Conservation (phyloP, 2,329 filamentous ascomycete species). For the Calonectria pauciramosa region DNA sequence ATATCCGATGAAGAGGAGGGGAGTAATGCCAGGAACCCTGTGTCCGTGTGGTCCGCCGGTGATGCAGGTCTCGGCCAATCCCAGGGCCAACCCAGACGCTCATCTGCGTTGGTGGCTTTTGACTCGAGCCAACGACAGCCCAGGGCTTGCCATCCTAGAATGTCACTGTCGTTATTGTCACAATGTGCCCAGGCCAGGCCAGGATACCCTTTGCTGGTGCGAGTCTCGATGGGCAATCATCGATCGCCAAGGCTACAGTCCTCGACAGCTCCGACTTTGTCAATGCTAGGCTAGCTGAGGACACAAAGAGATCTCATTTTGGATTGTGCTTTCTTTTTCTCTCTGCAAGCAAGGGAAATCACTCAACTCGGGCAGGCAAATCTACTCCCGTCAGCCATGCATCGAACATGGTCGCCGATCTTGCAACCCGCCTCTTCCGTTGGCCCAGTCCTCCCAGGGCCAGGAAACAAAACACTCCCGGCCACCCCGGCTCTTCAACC, state of each 20-base stretch:
- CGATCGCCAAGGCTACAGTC: background rate
- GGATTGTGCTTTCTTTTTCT: background rate
- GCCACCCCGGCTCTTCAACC: conserved; percentile 1
- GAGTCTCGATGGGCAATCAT: conserved; percentile 15
- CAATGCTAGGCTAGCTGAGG: background rate
- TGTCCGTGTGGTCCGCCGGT: conserved; percentile 23
- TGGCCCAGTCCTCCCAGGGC: background rate
- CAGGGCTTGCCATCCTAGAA: conserved; percentile 19
- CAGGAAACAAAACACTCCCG: background rate
- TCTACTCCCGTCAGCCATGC: background rate
- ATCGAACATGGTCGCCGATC: conserved; percentile 22
- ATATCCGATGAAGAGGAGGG: conserved; percentile 11
- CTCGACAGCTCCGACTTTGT: background rate
- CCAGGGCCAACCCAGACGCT: conserved; percentile 39
- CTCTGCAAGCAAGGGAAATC: background rate
- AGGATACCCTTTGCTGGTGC: conserved; percentile 1
- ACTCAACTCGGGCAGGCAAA: background rate
- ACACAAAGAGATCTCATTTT: background rate
- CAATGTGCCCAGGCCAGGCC: background rate
- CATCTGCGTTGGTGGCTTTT: conserved; percentile 34
- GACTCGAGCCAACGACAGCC: conserved; percentile 38
- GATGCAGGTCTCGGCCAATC: conserved; percentile 39
- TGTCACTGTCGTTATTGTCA: conserved; percentile 27
- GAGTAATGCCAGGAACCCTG: conserved; percentile 40
- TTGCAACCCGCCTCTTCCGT: conserved; percentile 19